Percentiles rank a stretch among this genome's conserved stretches.
phyloP scores from a whole-genome alignment of 2,329 filamentous ascomycete species.

The Fusarium newnesense region DNA sequence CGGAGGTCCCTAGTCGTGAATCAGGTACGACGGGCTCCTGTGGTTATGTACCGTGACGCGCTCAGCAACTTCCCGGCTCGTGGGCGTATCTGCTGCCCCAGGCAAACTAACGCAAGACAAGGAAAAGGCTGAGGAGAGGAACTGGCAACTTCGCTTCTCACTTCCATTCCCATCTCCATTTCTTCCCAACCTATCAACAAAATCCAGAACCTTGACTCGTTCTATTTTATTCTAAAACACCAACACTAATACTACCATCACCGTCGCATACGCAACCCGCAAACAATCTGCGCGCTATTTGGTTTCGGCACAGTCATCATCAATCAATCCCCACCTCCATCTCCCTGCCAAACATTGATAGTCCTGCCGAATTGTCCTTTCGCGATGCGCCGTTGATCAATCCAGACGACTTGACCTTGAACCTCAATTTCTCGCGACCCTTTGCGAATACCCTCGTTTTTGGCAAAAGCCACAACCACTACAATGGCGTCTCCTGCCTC shows the following conservation, averaged over 20 bases:
- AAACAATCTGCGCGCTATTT: slow-evolving; percentile 28
- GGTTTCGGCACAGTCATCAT: slow-evolving; percentile 25
- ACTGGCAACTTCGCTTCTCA: slow-evolving; percentile 38
- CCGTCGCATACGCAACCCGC: slow-evolving; percentile 23
- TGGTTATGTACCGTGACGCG: slow-evolving; percentile 41
- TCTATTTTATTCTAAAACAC: slow-evolving; percentile 1
- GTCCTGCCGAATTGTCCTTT: slow-evolving; percentile 5
- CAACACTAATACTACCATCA: slow-evolving; percentile 23
- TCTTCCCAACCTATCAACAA: slow-evolving; percentile 17
- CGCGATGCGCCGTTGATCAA: slow-evolving; percentile 39
- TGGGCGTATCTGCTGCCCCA: slow-evolving; percentile 36
- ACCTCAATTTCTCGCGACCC: not conserved
- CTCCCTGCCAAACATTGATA: slow-evolving; percentile 23
- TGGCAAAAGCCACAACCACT: slow-evolving; percentile 14
- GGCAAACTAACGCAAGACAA: slow-evolving; percentile 35
- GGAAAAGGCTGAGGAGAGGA: slow-evolving; percentile 28
- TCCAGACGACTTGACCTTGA: slow-evolving; percentile 13
- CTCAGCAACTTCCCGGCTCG: slow-evolving; percentile 37
- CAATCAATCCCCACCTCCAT: slow-evolving; percentile 17
- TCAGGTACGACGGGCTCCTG: slow-evolving; percentile 20
- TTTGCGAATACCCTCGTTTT: slow-evolving; percentile 16
- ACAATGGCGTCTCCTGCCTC: slow-evolving; percentile 56
- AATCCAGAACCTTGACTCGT: slow-evolving; percentile 6
- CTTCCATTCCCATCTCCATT: slow-evolving; percentile 15
- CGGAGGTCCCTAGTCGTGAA: slow-evolving; percentile 13